Conservation (phyloP, 2,329 filamentous ascomycete species). For the Talaromyces sp. region DNA sequence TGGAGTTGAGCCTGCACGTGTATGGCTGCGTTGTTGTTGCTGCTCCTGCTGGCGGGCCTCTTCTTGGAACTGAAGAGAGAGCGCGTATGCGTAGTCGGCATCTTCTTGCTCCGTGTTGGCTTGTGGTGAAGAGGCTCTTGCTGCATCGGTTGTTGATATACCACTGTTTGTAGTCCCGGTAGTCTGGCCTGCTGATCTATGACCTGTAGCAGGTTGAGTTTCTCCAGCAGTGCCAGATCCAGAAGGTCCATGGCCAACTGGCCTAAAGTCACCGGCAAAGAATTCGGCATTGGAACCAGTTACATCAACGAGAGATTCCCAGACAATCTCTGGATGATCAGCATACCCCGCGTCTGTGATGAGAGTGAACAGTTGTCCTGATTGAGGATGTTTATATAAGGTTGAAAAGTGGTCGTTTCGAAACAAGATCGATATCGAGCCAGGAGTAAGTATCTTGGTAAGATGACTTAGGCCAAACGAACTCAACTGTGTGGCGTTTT, state of each 20-base stretch:
- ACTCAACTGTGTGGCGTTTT: constrained; percentile 83
- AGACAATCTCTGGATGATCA: constrained; percentile 83
- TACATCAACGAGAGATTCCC: constrained; percentile 88
- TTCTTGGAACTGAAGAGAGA: constrained; percentile 89
- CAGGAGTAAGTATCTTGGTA: constrained; percentile 63
- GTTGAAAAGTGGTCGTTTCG: constrained; percentile 97
- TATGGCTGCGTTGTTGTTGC: constrained; percentile 31
- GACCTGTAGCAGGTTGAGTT: constrained; percentile 17
- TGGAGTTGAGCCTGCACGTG: constrained; percentile 10
- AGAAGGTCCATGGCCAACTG: constrained; percentile 58
- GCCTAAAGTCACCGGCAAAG: constrained; percentile 82
- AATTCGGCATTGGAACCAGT: constrained; percentile 78
- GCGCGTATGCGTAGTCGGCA: constrained; percentile 73
- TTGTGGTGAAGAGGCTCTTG: constrained; percentile 11
- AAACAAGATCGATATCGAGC: constrained; percentile 84
- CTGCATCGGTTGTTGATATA: constrained; percentile 12
- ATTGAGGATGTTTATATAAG: constrained; percentile 79
- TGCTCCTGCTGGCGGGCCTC: constrained; percentile 67
- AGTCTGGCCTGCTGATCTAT: constrained; percentile 20
- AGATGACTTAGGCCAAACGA: constrained; percentile 73
- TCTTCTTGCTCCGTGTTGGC: constrained; percentile 56
- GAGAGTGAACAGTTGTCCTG: constrained; percentile 69
- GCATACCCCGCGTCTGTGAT: constrained; percentile 93
- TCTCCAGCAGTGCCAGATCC: background rate
- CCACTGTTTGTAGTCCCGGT: background rate